Conservation (phyloP, 139 green algal genomes). For the Chlorella sorokiniana region DNA sequence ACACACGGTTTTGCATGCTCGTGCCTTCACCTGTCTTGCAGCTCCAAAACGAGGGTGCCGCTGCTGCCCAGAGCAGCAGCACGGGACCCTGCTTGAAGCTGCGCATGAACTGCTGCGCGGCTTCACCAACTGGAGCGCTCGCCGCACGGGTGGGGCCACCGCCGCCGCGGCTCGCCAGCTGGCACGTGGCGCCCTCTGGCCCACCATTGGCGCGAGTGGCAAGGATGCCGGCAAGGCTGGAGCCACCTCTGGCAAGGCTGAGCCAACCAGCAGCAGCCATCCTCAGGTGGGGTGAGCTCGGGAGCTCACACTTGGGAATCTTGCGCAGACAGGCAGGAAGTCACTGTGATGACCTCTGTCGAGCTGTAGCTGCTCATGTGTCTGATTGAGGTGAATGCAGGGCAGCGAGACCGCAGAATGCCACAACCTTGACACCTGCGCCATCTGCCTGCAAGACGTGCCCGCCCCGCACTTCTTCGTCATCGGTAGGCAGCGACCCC, state of each 20-base stretch:
- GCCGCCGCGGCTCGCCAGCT: neutral
- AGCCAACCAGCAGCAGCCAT: too few species aligned
- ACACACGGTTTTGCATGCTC: too few species aligned
- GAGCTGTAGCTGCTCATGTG: too few species aligned
- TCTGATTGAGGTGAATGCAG: neutral
- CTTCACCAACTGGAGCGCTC: neutral
- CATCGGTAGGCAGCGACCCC: neutral
- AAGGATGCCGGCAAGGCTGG: too few species aligned
- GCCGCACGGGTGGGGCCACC: neutral
- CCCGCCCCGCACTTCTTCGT: constrained; percentile 1
- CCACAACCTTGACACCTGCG: neutral
- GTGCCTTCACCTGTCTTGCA: neutral
- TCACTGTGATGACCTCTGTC: too few species aligned
- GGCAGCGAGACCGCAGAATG: neutral
- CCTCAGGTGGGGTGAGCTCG: too few species aligned
- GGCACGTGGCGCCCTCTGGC: neutral
- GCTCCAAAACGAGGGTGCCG: neutral
- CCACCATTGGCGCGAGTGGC: neutral
- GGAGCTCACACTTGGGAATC: too few species aligned
- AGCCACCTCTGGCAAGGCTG: too few species aligned
- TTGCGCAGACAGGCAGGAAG: too few species aligned
- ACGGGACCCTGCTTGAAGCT: neutral
- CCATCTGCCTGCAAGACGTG: neutral
- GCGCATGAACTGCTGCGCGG: neutral
- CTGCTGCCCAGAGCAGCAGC: neutral